Evolutionary conservation across 352 stramenopile species (phyloP).

Genomic region (Globisporangium orthogonon): DNA sequence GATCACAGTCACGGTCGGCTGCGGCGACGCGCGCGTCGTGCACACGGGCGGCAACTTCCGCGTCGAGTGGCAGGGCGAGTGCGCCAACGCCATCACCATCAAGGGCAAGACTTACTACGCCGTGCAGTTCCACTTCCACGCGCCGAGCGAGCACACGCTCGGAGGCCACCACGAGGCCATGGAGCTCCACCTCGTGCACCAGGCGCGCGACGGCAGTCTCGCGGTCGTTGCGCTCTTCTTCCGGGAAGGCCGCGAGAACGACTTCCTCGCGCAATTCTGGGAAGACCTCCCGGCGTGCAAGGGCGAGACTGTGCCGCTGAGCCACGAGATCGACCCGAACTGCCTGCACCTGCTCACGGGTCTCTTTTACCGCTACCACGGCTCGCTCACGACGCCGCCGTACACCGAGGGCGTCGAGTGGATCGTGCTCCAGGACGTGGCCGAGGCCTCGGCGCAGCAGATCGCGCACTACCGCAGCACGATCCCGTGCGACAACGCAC

Average conservation of each 20-base stretch:
- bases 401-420: conserved; percentile 71
- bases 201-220: conserved; percentile 40
- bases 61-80: conserved; percentile 35
- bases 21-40: conserved; percentile 28
- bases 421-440: conserved; percentile 45
- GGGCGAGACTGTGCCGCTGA: background rate
- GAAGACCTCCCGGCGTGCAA: conserved; percentile 28
- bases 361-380: conserved; percentile 48
- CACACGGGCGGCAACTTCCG: conserved; percentile 38
- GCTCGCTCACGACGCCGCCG: conserved; percentile 67
- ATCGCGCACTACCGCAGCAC: conserved; percentile 38
- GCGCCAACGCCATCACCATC: conserved; percentile 32
- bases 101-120: conserved; percentile 46
- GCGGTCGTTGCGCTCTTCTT: conserved; percentile 65
- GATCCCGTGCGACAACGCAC: conserved; percentile 41
- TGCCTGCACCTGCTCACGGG: conserved; percentile 25
- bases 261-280: conserved; percentile 62
- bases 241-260: conserved; percentile 33
- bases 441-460: conserved; percentile 42
- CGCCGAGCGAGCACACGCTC: conserved; percentile 66
- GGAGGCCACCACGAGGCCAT: conserved; percentile 42
- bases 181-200: conserved; percentile 68
- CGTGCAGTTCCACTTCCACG: conserved; percentile 66
- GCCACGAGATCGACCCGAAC: conserved; percentile 2
- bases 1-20: conserved; percentile 23